Conservation (phyloP, 345 rosid genomes). For the Arabidopsis suecica region DNA sequence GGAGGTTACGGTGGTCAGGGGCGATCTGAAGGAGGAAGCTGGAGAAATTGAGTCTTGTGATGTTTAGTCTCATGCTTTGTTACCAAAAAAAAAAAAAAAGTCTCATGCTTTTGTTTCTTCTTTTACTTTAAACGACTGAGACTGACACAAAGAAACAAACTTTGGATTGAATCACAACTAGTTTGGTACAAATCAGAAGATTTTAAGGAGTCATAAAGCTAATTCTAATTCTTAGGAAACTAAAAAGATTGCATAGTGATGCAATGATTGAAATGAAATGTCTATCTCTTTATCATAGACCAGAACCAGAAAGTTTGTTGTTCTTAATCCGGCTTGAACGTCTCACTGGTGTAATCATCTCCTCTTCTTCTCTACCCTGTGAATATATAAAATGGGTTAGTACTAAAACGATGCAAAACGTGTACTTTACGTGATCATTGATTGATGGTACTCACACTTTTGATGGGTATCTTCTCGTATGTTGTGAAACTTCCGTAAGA, state of each 20-base stretch:
- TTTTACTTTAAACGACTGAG: no score
- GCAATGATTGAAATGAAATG: slow-evolving; percentile 25
- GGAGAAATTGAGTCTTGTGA: slow-evolving; percentile 51
- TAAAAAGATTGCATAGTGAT: slow-evolving; percentile 41
- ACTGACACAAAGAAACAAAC: background rate
- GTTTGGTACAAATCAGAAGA: slow-evolving; percentile 8
- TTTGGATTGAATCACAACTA: background rate
- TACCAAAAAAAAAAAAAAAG: background rate
- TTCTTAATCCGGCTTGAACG: slow-evolving; percentile 80
- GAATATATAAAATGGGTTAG: slow-evolving; percentile 20
- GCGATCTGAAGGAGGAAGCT: slow-evolving; percentile 57
- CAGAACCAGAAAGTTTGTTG: slow-evolving; percentile 48
- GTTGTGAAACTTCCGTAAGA: slow-evolving; percentile 88
- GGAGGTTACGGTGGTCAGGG: slow-evolving; percentile 59
- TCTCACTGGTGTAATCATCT: slow-evolving; percentile 71
- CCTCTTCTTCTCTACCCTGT: slow-evolving; percentile 65
- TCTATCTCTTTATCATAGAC: slow-evolving; percentile 43
- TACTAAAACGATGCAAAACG: slow-evolving; percentile 18
- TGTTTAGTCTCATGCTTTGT: background rate
- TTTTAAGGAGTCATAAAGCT: background rate
- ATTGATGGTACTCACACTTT: slow-evolving; percentile 54
- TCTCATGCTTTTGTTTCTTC: background rate
- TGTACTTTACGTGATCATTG: background rate
- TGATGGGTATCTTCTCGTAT: slow-evolving; percentile 67
- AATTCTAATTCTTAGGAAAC: background rate